Evolutionary conservation across 2,329 filamentous ascomycete species (phyloP), one percentile per base, ranked within the genome.

Genomic region (Sporothrix pseudoabietina): DNA sequence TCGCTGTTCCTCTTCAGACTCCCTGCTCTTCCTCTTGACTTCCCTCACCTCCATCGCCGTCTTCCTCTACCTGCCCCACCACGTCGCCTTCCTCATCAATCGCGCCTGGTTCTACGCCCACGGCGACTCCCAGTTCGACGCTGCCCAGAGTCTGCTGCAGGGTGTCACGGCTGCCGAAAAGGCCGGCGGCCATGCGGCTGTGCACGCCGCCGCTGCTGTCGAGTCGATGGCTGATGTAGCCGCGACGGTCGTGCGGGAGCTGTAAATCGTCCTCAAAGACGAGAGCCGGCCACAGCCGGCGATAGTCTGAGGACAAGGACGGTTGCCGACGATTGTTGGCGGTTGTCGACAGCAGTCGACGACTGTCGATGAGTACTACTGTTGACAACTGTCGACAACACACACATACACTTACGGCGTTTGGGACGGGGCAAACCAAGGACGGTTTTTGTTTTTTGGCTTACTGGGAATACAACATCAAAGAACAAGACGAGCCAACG

Each of bases 41-140:
- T 91, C 92, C 79, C 91, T 98, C 83, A 90, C 96, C 79, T 87
- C 93, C 78, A 94, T 97, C 80, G 96, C 94, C 77, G 90, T 91
- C 71, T 91, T 93, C 76, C 90, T 98, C 76, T 99, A 99, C 86
- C 92, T 99, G 22, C 96, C 96, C 12, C 92, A 97, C 79, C 95
- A 98, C 84, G 85, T 98, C 79, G 87, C 89, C 79, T 91, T 93
- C 80, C 91, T 99, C 78, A 88, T 91, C 79, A 89, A 90, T 80
- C 92, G 95, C 80, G 91, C 94, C 71, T 97, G 93, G 89, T 99
- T 98, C 86, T 99, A 99, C 86, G 93, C 94, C 82, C 91, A 91
- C 76, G 96, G 96, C 77, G 94, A 97, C 80, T 87, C 89, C 77
- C 35, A 71, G 19, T 35, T 73, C n/a, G 72, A 75, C 44, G 57